These are phyloP conservation scores for Barnettozyma pratensis DNA, from an alignment of 805 yeast species.

Conservation along the genomic window DNA sequence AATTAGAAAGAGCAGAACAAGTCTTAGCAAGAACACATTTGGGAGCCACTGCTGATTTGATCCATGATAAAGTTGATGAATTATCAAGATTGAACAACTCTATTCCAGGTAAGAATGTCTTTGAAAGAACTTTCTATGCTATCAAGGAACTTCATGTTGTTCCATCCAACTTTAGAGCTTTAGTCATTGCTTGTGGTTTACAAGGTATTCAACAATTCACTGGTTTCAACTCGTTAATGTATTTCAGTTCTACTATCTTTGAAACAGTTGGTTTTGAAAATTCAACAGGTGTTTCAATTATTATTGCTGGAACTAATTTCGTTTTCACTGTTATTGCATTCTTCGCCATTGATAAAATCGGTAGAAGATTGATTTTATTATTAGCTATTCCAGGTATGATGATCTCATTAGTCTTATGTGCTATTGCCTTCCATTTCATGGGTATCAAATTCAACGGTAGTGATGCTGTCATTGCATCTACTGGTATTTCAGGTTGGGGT, in stretches of 20 bases:
- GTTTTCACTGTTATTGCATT: slow-evolving; percentile 83
- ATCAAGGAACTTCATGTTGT: slow-evolving; percentile 57
- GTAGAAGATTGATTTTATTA: slow-evolving; percentile 78
- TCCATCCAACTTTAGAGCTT: slow-evolving; percentile 83
- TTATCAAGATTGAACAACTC: slow-evolving; percentile 43
- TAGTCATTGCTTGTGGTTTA: slow-evolving; percentile 84
- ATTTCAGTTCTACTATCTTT: slow-evolving; percentile 89
- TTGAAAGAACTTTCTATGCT: slow-evolving; percentile 52
- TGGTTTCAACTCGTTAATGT: slow-evolving; percentile 95
- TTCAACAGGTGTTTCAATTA: slow-evolving; percentile 91
- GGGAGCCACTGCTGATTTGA: slow-evolving; percentile 56
- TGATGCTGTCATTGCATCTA: slow-evolving; percentile 33
- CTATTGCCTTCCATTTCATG: slow-evolving; percentile 87
- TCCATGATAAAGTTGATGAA: slow-evolving; percentile 65
- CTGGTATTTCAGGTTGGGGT: slow-evolving; percentile 73
- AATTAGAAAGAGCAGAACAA: slow-evolving; percentile 55
- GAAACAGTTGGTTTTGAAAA: slow-evolving; percentile 84
- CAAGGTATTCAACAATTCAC: slow-evolving; percentile 97
- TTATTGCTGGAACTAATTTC: slow-evolving; percentile 92
- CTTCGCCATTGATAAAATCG: slow-evolving; percentile 79
- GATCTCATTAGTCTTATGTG: slow-evolving; percentile 67
- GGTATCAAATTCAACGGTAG: slow-evolving; percentile 52
- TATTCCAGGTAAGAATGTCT: slow-evolving; percentile 42
- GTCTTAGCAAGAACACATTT: slow-evolving; percentile 63
- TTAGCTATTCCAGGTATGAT: slow-evolving; percentile 86